Evolutionary conservation across 1,284 basidiomycete genomes (phyloP), one percentile per base, ranked within the genome.

Genomic region (Apiotrichum porosum): DNA sequence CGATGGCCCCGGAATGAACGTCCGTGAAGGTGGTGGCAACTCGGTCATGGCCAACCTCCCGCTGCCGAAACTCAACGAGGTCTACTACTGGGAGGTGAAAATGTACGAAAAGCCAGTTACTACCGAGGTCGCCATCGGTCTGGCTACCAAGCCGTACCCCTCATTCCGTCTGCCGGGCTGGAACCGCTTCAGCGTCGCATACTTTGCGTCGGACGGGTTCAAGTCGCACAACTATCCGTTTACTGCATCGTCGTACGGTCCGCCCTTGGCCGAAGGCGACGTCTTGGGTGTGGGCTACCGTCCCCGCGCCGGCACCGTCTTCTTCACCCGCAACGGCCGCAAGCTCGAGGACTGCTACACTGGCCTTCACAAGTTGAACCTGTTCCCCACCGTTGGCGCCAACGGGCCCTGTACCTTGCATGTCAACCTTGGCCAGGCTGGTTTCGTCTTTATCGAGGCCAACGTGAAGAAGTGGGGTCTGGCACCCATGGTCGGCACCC

Each of bases 401-500:
- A 88, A 93, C 67, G 91, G 92, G 0, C 87, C 92, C 6, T 93
- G 89, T 67, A 92, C 86, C 49, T 82, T 97, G 3, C 93, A 97
- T 63, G 86, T 95, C 65, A 97, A 97, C 69, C 80, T 97, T 15
- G 93, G 92, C 13, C 92, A 97, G 71, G 85, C 88, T 14, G 92
- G 92, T 2, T 97, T 97, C 65, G 92, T 97, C 32, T 97, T 94
- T 63, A 95, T 97, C 63, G 92, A 97, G 74, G 92, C 92, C 28
- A 95, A 97, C 68, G 93, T 97, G 52, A 97, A 97, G 80, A 95
- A 95, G 71, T 97, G 92, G 93, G 92, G 92, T 19, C 75, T 97
- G 31, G 92, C 93, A 21, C 92, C 92, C 6, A 94, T 90, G 72
- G 84, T 90, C 15, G 92, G 92, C 34, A 97, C 93, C 1, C 79